Conservation (phyloP, 768 basidiomycete species). For the Pisolithus sp. region DNA sequence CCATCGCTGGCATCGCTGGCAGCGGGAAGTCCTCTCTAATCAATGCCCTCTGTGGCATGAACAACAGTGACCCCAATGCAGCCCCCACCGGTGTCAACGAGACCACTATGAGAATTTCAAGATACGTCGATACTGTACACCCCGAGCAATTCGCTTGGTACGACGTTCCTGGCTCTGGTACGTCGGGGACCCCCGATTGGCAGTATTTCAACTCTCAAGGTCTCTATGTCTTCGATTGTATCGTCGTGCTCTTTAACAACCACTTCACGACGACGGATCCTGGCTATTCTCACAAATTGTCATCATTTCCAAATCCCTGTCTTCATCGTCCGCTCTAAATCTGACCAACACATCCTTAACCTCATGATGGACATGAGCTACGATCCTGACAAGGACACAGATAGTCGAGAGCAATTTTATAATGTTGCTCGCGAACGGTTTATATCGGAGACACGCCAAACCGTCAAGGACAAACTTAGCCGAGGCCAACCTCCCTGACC, state of each 20-base stretch:
- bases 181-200: conserved; percentile 18
- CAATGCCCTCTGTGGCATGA: conserved; percentile 20
- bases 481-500: conserved; percentile 10
- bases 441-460: conserved; percentile 4
- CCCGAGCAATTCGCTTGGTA: conserved; percentile 19
- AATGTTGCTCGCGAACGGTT: conserved; percentile 3
- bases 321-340: conserved; percentile 24
- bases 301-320: conserved; percentile 19
- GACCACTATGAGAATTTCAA: conserved; percentile 14
- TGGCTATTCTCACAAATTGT: conserved; percentile 20
- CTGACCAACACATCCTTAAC: conserved; percentile 14
- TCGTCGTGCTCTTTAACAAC: conserved; percentile 15
- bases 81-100: conserved; percentile 21
- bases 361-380: conserved; percentile 8
- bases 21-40: conserved; percentile 14
- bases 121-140: conserved; percentile 16
- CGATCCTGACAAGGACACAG: conserved; percentile 1
- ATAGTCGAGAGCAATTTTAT: conserved; percentile 1
- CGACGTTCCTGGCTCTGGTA: conserved; percentile 26
- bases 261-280: conserved; percentile 22
- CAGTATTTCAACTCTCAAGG: conserved; percentile 26
- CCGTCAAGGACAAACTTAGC: conserved; percentile 6
- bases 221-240: conserved; percentile 16
- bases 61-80: conserved; percentile 12
- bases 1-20: conserved; percentile 2